Evolutionary conservation across 1,284 basidiomycete species (phyloP).

Genomic region (Tylopilus sp.): DNA sequence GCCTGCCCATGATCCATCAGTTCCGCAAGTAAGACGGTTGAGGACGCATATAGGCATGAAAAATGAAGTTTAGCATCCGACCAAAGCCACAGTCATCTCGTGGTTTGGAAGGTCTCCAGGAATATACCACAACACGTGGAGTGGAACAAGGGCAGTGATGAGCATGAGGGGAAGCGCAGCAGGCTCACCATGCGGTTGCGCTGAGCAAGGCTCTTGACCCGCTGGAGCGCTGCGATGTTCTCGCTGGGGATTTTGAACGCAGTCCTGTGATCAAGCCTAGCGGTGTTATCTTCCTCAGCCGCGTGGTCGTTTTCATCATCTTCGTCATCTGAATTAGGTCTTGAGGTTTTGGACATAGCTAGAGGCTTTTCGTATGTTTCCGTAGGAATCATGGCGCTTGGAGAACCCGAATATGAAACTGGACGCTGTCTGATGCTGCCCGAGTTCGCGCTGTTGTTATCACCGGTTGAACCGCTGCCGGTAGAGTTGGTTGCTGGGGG

Average conservation of each 20-base stretch:
- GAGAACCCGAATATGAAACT: slow-evolving; percentile 28
- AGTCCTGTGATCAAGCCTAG: slow-evolving; percentile 49
- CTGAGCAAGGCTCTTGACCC: slow-evolving; percentile 64
- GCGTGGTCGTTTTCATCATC: slow-evolving; percentile 64
- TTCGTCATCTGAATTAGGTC: slow-evolving; percentile 40
- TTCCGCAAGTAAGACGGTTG: slow-evolving; percentile 12
- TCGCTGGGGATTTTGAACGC: slow-evolving; percentile 41
- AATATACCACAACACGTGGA: slow-evolving; percentile 27
- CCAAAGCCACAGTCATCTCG: slow-evolving; percentile 1
- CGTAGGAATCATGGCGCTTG: slow-evolving; percentile 34
- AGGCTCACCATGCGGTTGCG: slow-evolving; percentile 63
- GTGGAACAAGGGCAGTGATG: slow-evolving; percentile 18
- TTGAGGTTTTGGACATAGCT: slow-evolving; percentile 29
- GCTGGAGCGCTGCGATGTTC: slow-evolving; percentile 56
- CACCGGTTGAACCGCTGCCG: slow-evolving; percentile 70
- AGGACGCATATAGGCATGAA: slow-evolving; percentile 23
- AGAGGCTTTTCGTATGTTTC: slow-evolving; percentile 30
- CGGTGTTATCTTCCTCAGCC: slow-evolving; percentile 62
- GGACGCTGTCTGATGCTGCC: slow-evolving; percentile 45
- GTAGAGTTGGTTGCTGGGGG: slow-evolving; percentile 79
- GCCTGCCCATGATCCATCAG: slow-evolving; percentile 41
- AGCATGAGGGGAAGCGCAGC: slow-evolving; percentile 13
- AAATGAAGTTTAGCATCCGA: slow-evolving; percentile 6
- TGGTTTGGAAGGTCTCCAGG: slow-evolving; percentile 13
- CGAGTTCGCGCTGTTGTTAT: slow-evolving; percentile 49